Percentiles rank a stretch among this genome's conserved stretches.
Conservation (phyloP, 345 rosid species). For the Heritiera littoralis region DNA sequence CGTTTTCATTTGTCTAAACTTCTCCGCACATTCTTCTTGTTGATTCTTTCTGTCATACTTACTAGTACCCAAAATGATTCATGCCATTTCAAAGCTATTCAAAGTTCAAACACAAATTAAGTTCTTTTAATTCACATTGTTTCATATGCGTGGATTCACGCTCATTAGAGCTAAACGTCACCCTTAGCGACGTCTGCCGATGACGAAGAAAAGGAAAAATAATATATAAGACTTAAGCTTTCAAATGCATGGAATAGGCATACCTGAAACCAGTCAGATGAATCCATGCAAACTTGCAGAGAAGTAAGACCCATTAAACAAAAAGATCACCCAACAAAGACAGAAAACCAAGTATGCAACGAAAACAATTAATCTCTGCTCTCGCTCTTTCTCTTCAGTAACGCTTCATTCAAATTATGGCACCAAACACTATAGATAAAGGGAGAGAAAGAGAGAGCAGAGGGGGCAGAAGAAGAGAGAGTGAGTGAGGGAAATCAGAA, state of each 20-base stretch:
- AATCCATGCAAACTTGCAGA: constrained; percentile 94
- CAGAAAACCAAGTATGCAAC: background rate
- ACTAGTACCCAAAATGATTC: background rate
- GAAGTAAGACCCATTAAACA: constrained; percentile 64
- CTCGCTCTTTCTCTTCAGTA: background rate
- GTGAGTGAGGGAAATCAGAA: constrained; percentile 23
- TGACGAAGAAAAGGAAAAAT: background rate
- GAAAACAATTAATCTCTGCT: background rate
- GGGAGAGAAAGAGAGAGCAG: background rate
- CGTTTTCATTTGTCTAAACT: too few relatives aligned
- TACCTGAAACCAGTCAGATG: constrained; percentile 94
- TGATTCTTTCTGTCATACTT: background rate
- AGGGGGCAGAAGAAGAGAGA: constrained; percentile 15
- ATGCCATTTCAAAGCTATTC: background rate
- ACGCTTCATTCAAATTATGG: background rate
- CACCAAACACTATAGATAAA: background rate
- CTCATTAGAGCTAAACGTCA: background rate
- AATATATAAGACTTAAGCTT: background rate
- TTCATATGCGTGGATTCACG: background rate
- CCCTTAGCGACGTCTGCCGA: background rate
- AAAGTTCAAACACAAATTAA: background rate
- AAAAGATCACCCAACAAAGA: background rate
- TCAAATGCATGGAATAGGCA: constrained; percentile 12
- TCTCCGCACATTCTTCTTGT: background rate
- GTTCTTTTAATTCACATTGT: background rate